These are phyloP conservation scores for Paracorniculantispora psalliotae DNA, from an alignment of 2,329 filamentous ascomycete genomes.

Conservation along the genomic window DNA sequence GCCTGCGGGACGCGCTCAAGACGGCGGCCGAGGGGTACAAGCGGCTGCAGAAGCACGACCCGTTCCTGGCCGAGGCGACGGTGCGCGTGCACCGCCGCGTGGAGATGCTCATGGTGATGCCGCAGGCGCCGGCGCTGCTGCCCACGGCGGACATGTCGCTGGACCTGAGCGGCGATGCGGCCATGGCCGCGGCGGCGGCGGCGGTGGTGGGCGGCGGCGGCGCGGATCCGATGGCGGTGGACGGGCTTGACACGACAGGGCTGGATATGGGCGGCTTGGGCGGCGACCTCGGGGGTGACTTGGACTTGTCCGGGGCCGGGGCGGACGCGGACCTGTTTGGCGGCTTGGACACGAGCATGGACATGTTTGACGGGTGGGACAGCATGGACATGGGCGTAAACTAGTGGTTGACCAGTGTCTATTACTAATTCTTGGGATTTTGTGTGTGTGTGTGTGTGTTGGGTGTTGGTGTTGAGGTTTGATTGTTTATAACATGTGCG, in stretches of 20 bases:
- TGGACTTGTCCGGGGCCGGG: constrained; percentile 26
- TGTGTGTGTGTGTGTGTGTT: background rate
- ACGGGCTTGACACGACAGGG: constrained; percentile 33
- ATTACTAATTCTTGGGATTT: background rate
- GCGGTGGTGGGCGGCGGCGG: constrained; percentile 16
- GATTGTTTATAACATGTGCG: too few relatives aligned
- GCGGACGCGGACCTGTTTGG: constrained; percentile 36
- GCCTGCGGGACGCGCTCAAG: constrained; percentile 56
- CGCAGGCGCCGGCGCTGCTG: constrained; percentile 37
- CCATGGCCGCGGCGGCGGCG: constrained; percentile 19
- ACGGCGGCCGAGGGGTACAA: constrained; percentile 54
- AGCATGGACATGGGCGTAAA: constrained; percentile 28
- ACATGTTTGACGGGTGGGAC: constrained; percentile 40
- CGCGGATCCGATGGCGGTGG: constrained; percentile 39
- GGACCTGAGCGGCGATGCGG: constrained; percentile 33
- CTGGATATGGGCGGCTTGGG: constrained; percentile 31
- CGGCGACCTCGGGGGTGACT: constrained; percentile 29
- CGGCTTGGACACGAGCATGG: constrained; percentile 35
- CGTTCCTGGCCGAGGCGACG: constrained; percentile 53
- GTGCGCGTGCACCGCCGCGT: constrained; percentile 60
- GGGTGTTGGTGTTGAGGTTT: too few relatives aligned
- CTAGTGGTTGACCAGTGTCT: background rate
- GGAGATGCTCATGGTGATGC: constrained; percentile 56
- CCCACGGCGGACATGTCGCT: constrained; percentile 38
- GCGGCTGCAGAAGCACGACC: constrained; percentile 51